These are phyloP conservation scores for Hypoxylon cercidicola DNA, from an alignment of 495 filamentous ascomycete genomes.

Conservation along the genomic window DNA sequence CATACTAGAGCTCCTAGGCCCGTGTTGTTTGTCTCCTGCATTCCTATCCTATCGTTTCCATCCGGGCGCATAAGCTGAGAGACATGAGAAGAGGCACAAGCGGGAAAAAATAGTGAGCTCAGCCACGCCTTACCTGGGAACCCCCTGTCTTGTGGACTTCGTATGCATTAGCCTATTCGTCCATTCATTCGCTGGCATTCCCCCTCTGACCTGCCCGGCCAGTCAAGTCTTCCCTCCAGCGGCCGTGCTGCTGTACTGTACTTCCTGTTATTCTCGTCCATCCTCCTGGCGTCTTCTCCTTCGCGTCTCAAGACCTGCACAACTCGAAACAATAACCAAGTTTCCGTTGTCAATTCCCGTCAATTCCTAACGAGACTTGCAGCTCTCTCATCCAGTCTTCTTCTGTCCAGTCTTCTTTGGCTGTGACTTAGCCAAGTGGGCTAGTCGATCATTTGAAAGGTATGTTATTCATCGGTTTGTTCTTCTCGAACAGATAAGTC, in stretches of 20 bases:
- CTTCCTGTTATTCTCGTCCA: slow-evolving; percentile 20
- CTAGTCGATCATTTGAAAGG: slow-evolving; percentile 21
- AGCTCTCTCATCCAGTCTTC: slow-evolving; percentile 35
- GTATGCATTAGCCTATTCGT: slow-evolving; percentile 43
- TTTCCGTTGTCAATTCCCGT: slow-evolving; percentile 23
- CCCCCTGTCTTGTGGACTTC: slow-evolving; percentile 24
- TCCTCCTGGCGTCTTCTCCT: slow-evolving; percentile 25
- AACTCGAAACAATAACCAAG: slow-evolving; percentile 41
- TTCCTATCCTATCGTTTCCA: slow-evolving; percentile 42
- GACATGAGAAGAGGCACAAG: slow-evolving; percentile 35
- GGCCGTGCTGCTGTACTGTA: slow-evolving; percentile 26
- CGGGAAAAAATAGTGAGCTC: slow-evolving; percentile 32
- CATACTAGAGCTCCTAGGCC: slow-evolving; percentile 28
- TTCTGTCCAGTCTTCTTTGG: slow-evolving; percentile 32
- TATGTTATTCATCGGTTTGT: slow-evolving; percentile 22
- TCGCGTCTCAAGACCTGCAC: slow-evolving; percentile 41
- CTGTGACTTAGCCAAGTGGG: slow-evolving; percentile 26
- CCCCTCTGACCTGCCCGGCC: slow-evolving; percentile 17
- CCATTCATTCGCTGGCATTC: slow-evolving; percentile 24
- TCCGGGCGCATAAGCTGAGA: slow-evolving; percentile 32
- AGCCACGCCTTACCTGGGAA: slow-evolving; percentile 38
- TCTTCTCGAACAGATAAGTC: slow-evolving; percentile 4
- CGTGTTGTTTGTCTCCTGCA: slow-evolving; percentile 29
- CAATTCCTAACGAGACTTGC: slow-evolving; percentile 12
- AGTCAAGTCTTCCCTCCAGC: slow-evolving; percentile 17